Base-by-base conservation (phyloP, 306 rosid genomes). In the Lablab purpureus region DNA sequence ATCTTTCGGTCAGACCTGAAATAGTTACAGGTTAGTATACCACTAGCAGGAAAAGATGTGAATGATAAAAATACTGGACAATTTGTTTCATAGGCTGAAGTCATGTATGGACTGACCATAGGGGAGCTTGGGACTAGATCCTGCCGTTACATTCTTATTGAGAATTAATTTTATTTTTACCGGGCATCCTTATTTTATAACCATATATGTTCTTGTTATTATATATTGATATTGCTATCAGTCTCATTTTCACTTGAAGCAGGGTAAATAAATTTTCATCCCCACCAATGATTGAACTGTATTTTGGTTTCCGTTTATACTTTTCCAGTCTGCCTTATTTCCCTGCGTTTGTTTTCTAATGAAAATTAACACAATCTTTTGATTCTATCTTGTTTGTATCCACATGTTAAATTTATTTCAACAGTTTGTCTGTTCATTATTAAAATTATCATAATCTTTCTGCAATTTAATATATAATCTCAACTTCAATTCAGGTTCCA, bases 1-100 rank as follows among this genome's bases (percentile, higher is more conserved):
- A 95, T 77, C 91, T 95, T 59, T 93, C 99, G 8, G 18, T 91
- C 76, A 90, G 84, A 79, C 91, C 92, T 63, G 73, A 85, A 67
- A 74, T 82, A 65, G 73, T 93, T 72, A 23, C 89, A 68, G 97
- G 99, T 92, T 78, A 72, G 18, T 15, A 68, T 45, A 17, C 67
- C 76, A 19, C 59, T 30, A 45, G 41, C 17, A 37, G 7, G 14
- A 41, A 55, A 59, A 34, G 41, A 46, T 51, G 37, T 46, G 37
- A 59, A 25, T 51, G 11, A 13, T 54, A 50, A 28, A 58, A 75
- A 47, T 23, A 36, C 40, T 51, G 0, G 15, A 37, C 47, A 46
- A 49, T 59, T 59, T 76, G 50, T 69, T 82, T 82, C 22, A 36
- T 59, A 18, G 58, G 27, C 23, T 19, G 50, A 8, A 9, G 56